Conservation (phyloP, 768 basidiomycete genomes). For the Leccinum subgranulosum region DNA sequence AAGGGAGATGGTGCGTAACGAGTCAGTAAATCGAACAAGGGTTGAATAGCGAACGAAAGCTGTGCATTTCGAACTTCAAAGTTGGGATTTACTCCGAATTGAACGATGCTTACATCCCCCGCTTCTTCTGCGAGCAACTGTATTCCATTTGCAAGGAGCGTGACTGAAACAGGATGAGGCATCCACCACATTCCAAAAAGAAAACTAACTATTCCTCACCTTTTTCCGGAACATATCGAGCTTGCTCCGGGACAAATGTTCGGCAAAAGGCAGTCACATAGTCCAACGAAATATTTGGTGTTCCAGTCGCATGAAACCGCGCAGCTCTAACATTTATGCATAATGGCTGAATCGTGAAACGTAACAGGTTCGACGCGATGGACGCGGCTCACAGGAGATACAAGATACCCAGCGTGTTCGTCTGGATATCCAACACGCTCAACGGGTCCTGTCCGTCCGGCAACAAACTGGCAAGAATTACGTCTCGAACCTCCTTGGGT, state of each 20-base stretch:
- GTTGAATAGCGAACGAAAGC: slow-evolving; percentile 48
- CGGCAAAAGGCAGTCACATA: slow-evolving; percentile 58
- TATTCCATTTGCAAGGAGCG: slow-evolving; percentile 63
- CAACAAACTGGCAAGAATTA: slow-evolving; percentile 51
- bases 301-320: slow-evolving; percentile 42
- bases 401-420: slow-evolving; percentile 62
- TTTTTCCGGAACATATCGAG: slow-evolving; percentile 66
- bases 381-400: slow-evolving; percentile 63
- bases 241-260: slow-evolving; percentile 59
- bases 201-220: slow-evolving; percentile 36
- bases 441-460: slow-evolving; percentile 69
- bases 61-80: slow-evolving; percentile 28
- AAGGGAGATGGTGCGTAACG: slow-evolving; percentile 58
- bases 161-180: slow-evolving; percentile 43
- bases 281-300: slow-evolving; percentile 38
- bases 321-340: slow-evolving; percentile 45
- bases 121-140: slow-evolving; percentile 43
- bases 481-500: slow-evolving; percentile 57
- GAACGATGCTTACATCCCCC: slow-evolving; percentile 48
- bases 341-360: background rate
- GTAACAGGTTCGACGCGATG: background rate
- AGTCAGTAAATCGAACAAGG: slow-evolving; percentile 55
- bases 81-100: background rate
- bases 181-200: background rate
- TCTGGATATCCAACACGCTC: slow-evolving; percentile 47